These are phyloP conservation scores for Colletotrichum sansevieriae DNA, from an alignment of 2,329 filamentous ascomycete genomes.

Conservation along the genomic window DNA sequence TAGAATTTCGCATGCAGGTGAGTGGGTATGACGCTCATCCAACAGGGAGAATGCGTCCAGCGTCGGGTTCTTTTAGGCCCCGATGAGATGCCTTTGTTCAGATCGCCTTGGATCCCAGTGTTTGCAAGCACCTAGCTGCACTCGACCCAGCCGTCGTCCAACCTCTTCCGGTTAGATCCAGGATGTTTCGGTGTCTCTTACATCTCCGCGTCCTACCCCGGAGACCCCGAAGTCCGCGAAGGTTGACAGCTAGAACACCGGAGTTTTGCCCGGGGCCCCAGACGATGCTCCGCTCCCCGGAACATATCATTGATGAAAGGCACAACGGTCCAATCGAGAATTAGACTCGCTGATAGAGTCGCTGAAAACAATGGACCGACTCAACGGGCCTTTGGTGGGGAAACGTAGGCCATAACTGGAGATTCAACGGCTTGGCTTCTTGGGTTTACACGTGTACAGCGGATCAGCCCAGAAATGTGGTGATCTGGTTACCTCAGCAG, in stretches of 20 bases:
- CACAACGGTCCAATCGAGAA: slow-evolving; percentile 35
- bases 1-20: no score
- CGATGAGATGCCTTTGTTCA: no score
- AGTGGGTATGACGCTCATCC: no score
- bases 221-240: slow-evolving; percentile 16
- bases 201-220: slow-evolving; percentile 20
- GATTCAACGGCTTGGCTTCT: slow-evolving; percentile 32
- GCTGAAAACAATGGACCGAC: slow-evolving; percentile 39
- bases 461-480: no score
- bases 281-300: slow-evolving; percentile 18
- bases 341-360: slow-evolving; percentile 12
- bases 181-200: neutral
- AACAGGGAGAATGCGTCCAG: no score
- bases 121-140: no score
- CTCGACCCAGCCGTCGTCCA: no score
- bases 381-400: slow-evolving; percentile 30
- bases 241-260: slow-evolving; percentile 11
- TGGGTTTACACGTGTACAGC: slow-evolving; percentile 8
- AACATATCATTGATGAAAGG: neutral
- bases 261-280: slow-evolving; percentile 29
- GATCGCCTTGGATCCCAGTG: no score
- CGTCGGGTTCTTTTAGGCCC: no score
- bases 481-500: no score
- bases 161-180: no score
- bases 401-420: slow-evolving; percentile 22